Percentiles rank a stretch among this genome's conserved stretches.
These are phyloP conservation scores for Ceratocystis smalleyi DNA, from an alignment of 2,329 filamentous ascomycete genomes.

Conservation along the genomic window DNA sequence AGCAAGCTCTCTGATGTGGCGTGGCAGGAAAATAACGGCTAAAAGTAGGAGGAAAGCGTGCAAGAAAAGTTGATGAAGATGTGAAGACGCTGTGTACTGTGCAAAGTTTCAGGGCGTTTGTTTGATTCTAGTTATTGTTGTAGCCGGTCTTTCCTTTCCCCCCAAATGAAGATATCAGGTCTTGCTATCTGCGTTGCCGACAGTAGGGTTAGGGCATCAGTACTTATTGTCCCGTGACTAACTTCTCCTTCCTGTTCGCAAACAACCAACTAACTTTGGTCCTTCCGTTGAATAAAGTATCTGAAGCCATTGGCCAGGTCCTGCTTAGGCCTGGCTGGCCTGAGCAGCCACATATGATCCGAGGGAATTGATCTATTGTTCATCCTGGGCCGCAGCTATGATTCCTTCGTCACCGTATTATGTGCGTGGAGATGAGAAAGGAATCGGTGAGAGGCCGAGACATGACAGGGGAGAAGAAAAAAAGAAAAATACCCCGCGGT, in stretches of 20 bases:
- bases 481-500: neutral
- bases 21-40: neutral
- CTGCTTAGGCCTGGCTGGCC: neutral
- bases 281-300: neutral
- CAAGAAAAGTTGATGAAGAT: neutral
- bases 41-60: neutral
- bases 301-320: neutral
- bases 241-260: neutral
- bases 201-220: too few relatives aligned
- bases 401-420: neutral
- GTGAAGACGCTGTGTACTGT: neutral
- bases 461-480: neutral
- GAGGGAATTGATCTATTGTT: neutral
- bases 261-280: neutral
- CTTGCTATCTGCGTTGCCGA: neutral
- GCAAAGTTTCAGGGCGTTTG: neutral
- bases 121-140: neutral
- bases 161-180: neutral
- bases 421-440: neutral
- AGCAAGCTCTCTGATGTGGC: neutral
- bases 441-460: slow-evolving; percentile 4
- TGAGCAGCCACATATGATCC: neutral
- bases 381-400: neutral
- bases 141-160: neutral
- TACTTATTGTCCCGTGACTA: too few relatives aligned